These are phyloP conservation scores for Antarctomyces pellizariae DNA, from an alignment of 495 filamentous ascomycete species.

Conservation along the genomic window DNA sequence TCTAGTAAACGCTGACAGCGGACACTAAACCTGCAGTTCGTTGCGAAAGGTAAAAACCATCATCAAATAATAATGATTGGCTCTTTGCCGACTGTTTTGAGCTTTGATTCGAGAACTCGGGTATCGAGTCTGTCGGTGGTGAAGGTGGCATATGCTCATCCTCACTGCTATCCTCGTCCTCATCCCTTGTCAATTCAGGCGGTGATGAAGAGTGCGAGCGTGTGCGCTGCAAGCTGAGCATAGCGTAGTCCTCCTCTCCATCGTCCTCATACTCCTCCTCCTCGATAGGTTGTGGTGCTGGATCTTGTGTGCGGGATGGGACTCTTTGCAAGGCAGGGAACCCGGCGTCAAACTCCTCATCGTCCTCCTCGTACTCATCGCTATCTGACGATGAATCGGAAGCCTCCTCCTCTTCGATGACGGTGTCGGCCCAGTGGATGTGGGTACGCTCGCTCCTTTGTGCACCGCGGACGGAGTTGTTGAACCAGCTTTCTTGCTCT, in stretches of 20 bases:
- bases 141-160: slow-evolving; percentile 65
- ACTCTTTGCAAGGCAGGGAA: slow-evolving; percentile 21
- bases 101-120: slow-evolving; percentile 42
- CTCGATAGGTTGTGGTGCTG: slow-evolving; percentile 16
- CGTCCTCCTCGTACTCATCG: slow-evolving; percentile 27
- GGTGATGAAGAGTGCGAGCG: slow-evolving; percentile 37
- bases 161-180: slow-evolving; percentile 39
- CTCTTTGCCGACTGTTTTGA: slow-evolving; percentile 7
- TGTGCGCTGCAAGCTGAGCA: slow-evolving; percentile 50
- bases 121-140: slow-evolving; percentile 39
- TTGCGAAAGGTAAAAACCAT: slow-evolving; percentile 11
- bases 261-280: slow-evolving; percentile 46
- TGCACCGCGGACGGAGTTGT: slow-evolving; percentile 70
- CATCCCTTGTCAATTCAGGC: slow-evolving; percentile 55
- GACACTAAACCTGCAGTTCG: slow-evolving; percentile 9
- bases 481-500: slow-evolving; percentile 96
- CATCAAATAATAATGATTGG: slow-evolving; percentile 12
- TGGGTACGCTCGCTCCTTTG: slow-evolving; percentile 34
- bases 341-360: slow-evolving; percentile 28
- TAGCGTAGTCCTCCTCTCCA: slow-evolving; percentile 41
- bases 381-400: slow-evolving; percentile 34
- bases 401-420: slow-evolving; percentile 49
- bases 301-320: slow-evolving; percentile 14
- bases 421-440: slow-evolving; percentile 71
- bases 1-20: slow-evolving; percentile 13